These are phyloP conservation scores for Annulohypoxylon moriforme DNA, from an alignment of 495 filamentous ascomycete species.

Conservation along the genomic window DNA sequence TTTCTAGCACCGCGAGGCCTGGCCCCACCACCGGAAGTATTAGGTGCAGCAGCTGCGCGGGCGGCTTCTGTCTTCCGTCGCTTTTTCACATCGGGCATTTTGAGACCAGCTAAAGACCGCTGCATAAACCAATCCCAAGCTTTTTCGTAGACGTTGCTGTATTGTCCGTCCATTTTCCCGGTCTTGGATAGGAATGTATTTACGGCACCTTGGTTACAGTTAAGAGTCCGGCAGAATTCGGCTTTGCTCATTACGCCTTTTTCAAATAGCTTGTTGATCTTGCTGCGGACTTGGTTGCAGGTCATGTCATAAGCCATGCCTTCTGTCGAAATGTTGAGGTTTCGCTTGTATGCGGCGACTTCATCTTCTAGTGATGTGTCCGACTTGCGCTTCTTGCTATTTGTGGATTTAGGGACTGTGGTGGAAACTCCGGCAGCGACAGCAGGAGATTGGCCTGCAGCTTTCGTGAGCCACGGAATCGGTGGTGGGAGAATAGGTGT, in stretches of 20 bases:
- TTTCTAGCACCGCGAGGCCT: slow-evolving; percentile 1
- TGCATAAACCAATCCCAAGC: slow-evolving; percentile 54
- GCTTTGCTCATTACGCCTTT: slow-evolving; percentile 60
- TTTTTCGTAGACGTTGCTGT: slow-evolving; percentile 32
- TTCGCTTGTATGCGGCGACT: slow-evolving; percentile 32
- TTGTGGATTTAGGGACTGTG: background rate
- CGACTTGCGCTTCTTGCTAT: slow-evolving; percentile 53
- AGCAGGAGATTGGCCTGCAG: background rate
- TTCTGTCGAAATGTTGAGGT: slow-evolving; percentile 40
- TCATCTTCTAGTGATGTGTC: slow-evolving; percentile 32
- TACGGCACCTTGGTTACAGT: slow-evolving; percentile 48
- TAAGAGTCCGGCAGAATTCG: slow-evolving; percentile 57
- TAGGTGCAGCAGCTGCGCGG: background rate
- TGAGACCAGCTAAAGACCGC: slow-evolving; percentile 46
- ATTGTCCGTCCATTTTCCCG: slow-evolving; percentile 50
- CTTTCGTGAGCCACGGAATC: background rate
- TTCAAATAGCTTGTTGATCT: slow-evolving; percentile 58
- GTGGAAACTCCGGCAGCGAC: background rate
- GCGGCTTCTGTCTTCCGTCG: slow-evolving; percentile 41
- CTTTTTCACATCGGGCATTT: slow-evolving; percentile 50
- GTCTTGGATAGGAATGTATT: slow-evolving; percentile 52
- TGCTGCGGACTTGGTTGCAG: slow-evolving; percentile 57
- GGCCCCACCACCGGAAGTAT: background rate
- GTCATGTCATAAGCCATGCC: slow-evolving; percentile 42
- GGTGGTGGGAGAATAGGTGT: slow-evolving; percentile 1